These are phyloP conservation scores for Xanthoceras sorbifolium DNA, from an alignment of 345 rosid genomes.

Conservation along the genomic window DNA sequence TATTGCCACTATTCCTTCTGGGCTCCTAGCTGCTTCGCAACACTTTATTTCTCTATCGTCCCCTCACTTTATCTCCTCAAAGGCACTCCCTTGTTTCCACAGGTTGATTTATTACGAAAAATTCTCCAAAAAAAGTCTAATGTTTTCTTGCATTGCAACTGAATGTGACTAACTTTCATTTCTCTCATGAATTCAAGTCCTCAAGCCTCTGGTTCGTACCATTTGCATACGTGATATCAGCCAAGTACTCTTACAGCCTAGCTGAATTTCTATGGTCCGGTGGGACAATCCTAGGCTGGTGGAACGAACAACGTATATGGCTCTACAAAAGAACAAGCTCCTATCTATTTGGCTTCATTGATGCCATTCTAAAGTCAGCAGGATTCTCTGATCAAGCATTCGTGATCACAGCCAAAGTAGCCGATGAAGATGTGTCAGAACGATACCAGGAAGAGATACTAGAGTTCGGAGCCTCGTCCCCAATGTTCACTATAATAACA, in stretches of 20 bases:
- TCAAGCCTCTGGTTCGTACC: constrained; percentile 66
- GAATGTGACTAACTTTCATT: neutral
- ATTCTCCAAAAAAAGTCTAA: neutral
- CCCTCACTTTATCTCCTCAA: constrained; percentile 64
- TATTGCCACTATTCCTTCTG: constrained; percentile 52
- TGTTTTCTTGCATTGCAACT: neutral
- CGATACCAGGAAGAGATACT: constrained; percentile 60
- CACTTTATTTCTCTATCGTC: constrained; percentile 46
- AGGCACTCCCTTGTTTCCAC: constrained; percentile 70
- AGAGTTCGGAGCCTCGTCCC: constrained; percentile 76
- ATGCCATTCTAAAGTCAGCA: constrained; percentile 39
- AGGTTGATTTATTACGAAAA: constrained; percentile 32
- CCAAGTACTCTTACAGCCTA: constrained; percentile 37
- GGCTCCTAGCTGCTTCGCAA: constrained; percentile 60
- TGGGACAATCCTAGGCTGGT: constrained; percentile 72
- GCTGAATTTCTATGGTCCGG: constrained; percentile 54
- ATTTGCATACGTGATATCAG: constrained; percentile 47
- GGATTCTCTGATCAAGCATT: constrained; percentile 57
- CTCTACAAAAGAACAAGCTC: constrained; percentile 74
- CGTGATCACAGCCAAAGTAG: constrained; percentile 64
- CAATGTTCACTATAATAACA: constrained; percentile 58
- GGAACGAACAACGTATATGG: constrained; percentile 78
- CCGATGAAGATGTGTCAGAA: constrained; percentile 50
- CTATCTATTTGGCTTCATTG: constrained; percentile 57
- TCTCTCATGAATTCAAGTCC: constrained; percentile 32